A percentile compares a stretch with the other conserved stretches of the same genome.
These are phyloP conservation scores for Erigeron philadelphicus DNA, from an alignment of 140 eudicot genomes.

Conservation along the genomic window DNA sequence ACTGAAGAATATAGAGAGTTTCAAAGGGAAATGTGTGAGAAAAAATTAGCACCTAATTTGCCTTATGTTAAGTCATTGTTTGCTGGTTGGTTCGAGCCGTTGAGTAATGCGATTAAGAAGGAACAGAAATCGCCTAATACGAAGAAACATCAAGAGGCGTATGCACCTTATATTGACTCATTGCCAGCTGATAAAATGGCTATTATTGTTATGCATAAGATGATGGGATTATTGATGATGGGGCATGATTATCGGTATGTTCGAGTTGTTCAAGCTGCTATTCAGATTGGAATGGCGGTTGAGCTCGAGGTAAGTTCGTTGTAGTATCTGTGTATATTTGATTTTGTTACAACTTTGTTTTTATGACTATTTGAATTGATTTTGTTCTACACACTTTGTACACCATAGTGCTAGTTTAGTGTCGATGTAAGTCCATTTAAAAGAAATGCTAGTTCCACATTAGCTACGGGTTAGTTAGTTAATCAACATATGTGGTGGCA, in stretches of 20 bases:
- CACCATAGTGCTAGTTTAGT: conserved; percentile 1
- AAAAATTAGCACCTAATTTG: conserved; percentile 79
- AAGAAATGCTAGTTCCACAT: conserved; percentile 4
- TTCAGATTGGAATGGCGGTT: conserved; percentile 76
- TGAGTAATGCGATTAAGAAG: conserved; percentile 62
- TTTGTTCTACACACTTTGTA: not conserved
- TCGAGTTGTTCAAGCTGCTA: conserved; percentile 75
- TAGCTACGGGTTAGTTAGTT: not conserved
- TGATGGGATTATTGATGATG: conserved; percentile 85
- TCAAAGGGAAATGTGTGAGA: conserved; percentile 88
- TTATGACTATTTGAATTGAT: too few relatives aligned
- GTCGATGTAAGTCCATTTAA: not conserved
- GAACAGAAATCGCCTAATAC: conserved; percentile 51
- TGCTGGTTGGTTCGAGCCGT: conserved; percentile 93
- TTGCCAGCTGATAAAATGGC: conserved; percentile 96
- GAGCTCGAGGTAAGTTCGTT: conserved; percentile 72
- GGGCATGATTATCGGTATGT: conserved; percentile 60
- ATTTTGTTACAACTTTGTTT: too few relatives aligned
- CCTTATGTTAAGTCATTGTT: conserved; percentile 76
- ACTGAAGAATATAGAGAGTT: conserved; percentile 77
- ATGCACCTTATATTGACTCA: conserved; percentile 50
- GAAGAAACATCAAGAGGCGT: conserved; percentile 47
- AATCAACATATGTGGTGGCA: conserved; percentile 2
- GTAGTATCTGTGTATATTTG: too few relatives aligned
- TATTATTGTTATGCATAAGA: conserved; percentile 89